phyloP scores from a whole-genome alignment of 192 early-diverging fungal species.

The Rhizophlyctis rosea region DNA sequence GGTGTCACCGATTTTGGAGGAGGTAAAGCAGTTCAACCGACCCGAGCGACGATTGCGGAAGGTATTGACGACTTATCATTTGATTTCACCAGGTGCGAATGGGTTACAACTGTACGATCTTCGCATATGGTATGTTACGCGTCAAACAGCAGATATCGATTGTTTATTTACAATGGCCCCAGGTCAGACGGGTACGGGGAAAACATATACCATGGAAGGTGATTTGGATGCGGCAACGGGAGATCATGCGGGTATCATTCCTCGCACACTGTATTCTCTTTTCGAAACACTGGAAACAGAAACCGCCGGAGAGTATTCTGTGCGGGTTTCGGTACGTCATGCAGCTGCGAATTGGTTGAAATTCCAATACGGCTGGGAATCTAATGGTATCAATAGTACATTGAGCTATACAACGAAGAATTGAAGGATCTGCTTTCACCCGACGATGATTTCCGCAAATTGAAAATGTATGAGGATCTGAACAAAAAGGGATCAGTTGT shows the following conservation, averaged over 20 bases:
- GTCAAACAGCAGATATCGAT: background rate
- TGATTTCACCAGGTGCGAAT: slow-evolving; percentile 34
- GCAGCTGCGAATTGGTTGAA: too few species aligned
- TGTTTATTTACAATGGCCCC: background rate
- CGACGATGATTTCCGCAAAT: slow-evolving; percentile 47
- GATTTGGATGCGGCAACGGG: slow-evolving; percentile 57
- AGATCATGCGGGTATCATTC: slow-evolving; percentile 82
- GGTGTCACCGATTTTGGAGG: slow-evolving; percentile 77
- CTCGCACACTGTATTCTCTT: slow-evolving; percentile 74
- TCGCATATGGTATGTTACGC: slow-evolving; percentile 47
- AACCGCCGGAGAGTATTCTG: slow-evolving; percentile 67
- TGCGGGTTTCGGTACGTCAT: slow-evolving; percentile 65
- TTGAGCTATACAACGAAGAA: slow-evolving; percentile 97
- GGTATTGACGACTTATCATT: slow-evolving; percentile 75
- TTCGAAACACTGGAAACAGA: slow-evolving; percentile 72
- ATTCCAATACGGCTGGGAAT: too few species aligned
- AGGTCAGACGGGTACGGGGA: slow-evolving; percentile 87
- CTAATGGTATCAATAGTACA: too few species aligned
- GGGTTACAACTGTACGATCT: slow-evolving; percentile 88
- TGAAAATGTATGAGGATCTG: slow-evolving; percentile 72
- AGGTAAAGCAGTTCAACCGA: slow-evolving; percentile 40
- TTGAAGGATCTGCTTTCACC: slow-evolving; percentile 81
- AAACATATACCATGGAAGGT: slow-evolving; percentile 96
- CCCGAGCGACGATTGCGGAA: slow-evolving; percentile 62
- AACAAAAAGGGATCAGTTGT: slow-evolving; percentile 67